Conservation (phyloP, 768 basidiomycete genomes). For the Rhodosporidiobolus odoratus region DNA sequence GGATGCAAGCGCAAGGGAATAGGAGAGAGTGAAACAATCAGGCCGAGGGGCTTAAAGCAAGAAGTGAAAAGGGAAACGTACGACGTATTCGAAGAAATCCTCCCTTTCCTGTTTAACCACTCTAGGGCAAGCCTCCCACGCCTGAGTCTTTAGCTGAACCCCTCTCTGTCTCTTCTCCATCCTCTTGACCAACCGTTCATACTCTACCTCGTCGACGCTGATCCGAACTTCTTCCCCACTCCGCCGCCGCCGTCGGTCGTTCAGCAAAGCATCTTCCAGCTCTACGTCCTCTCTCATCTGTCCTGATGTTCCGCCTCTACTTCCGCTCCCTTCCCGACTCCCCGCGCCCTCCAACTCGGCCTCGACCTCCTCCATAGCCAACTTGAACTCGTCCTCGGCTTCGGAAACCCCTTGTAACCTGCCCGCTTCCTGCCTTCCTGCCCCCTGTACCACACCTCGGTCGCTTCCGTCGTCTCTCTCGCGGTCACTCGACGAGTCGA, state of each 20-base stretch:
- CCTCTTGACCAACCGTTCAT: not conserved
- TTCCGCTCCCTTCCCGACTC: not conserved
- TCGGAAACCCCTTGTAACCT: not conserved
- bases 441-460: not conserved
- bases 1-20: not conserved
- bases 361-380: not conserved
- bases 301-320: not conserved
- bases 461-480: not conserved
- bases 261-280: not conserved
- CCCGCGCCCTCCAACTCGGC: not conserved
- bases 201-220: not conserved
- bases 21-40: not conserved
- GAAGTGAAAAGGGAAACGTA: not conserved
- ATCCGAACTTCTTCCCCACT: too few species aligned
- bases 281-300: not conserved
- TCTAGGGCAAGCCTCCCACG: constrained; percentile 27
- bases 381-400: not conserved
- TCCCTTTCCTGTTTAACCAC: constrained; percentile 17
- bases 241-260: not conserved
- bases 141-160: not conserved
- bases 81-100: constrained; percentile 35
- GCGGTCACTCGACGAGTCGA: too few species aligned
- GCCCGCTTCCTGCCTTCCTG: not conserved
- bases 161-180: not conserved
- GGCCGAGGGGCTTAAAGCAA: not conserved